Base-by-base conservation (phyloP, 75 land plant genomes). In the Pinus tabuliformis region DNA sequence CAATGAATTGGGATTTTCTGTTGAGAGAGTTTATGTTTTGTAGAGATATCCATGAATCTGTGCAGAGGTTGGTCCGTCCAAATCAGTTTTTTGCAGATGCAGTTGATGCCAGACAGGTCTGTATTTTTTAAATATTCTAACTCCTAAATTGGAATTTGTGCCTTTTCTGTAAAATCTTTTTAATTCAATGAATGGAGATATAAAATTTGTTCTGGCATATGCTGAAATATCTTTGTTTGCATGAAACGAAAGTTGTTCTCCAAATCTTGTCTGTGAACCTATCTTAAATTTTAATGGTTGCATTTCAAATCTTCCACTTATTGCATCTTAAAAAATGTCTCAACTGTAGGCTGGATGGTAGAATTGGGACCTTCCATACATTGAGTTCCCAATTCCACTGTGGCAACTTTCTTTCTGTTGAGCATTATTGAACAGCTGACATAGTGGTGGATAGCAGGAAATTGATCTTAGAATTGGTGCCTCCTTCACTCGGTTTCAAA, bases 391-490 rank as follows among this genome's bases (percentile, higher is more conserved):
- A 68, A 37, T 68, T 68, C n/a, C 22, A 68, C 13, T 71, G 39
- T 21, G 66, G 60, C 24, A 42, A 8, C 72, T 42, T 12, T 58
- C 65, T 8, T 59, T 76, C 8, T 68, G 24, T 76, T 56, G 11
- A 17, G 5, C 20, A 18, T 45, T 52, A 3, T 26, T 22, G 56
- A 20, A 21, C 30, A 15, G 33, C 12, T 11, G 26, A 70, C 33
- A 49, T 57, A 37, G 52, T 57, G 56, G 17, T 70, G 18, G 65
- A 60, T 73, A 24, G 61, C 88, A 95, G 96, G 98, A 95, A 84
- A 91, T 95, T 73, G 98, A 95, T 79, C 88, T 95, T 15, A 86
- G 98, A 11, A 95, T 95, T 73, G 98, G 98, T 78, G 98, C 98
- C 57, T 95, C 96, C 56, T 95, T 95, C 70, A 95, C 98, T 33